Conservation (phyloP, 257 asterid genomes). For the Solanum pinnatisectum region DNA sequence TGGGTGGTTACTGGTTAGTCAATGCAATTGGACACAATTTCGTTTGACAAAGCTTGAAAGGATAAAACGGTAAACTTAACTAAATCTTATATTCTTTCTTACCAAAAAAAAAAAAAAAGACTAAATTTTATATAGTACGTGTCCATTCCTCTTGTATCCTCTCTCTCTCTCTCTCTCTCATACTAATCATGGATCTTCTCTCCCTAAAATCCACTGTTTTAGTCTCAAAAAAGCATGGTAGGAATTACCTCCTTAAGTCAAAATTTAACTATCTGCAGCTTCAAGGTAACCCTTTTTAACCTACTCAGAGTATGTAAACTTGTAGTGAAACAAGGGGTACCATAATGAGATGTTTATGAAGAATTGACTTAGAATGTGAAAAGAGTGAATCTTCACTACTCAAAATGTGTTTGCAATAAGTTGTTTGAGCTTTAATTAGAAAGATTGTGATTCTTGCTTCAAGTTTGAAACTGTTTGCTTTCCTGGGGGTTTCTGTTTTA, state of each 20-base stretch:
- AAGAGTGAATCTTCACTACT: not conserved
- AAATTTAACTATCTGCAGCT: not conserved
- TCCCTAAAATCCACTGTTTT: not conserved
- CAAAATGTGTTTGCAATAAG: not conserved
- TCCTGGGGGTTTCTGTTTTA: not conserved
- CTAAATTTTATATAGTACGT: not conserved
- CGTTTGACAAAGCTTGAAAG: not conserved
- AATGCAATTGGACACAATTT: not conserved
- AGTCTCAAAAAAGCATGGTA: not conserved
- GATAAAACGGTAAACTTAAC: not conserved
- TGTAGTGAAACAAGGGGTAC: not conserved
- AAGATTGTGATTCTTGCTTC: not conserved
- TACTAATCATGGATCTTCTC: not conserved
- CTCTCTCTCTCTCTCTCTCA: not conserved
- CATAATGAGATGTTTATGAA: not conserved
- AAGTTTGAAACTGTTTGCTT: not conserved
- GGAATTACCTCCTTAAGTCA: not conserved
- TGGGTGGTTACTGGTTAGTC: not conserved
- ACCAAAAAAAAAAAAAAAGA: not conserved
- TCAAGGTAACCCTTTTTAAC: not conserved
- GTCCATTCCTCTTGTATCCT: not conserved
- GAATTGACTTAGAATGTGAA: not conserved
- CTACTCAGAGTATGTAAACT: not conserved
- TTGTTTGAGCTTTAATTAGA: not conserved
- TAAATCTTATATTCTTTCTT: too few relatives aligned